Evolutionary conservation across 2,329 filamentous ascomycete genomes (phyloP).

Genomic region (Verticillium zaregamsianum): DNA sequence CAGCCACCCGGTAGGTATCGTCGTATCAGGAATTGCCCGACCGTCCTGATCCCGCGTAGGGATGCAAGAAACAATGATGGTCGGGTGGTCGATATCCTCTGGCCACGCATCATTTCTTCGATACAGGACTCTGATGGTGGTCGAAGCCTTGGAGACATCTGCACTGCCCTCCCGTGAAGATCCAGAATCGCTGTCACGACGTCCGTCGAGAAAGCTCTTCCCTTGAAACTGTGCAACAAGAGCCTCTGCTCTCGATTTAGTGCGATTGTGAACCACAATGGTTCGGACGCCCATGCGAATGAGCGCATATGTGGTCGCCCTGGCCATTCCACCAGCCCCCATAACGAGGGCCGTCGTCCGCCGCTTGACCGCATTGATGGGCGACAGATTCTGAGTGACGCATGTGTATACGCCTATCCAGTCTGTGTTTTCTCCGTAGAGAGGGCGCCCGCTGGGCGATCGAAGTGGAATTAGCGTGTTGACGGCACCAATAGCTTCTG

Average conservation of each 20-base stretch:
- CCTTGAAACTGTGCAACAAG: too few relatives aligned
- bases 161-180: too few relatives aligned
- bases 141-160: too few relatives aligned
- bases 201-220: conserved; percentile 26
- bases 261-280: conserved; percentile 72
- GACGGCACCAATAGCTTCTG: conserved; percentile 69
- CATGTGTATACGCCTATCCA: conserved; percentile 77
- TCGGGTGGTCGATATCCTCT: conserved; percentile 56
- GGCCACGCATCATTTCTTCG: conserved; percentile 67
- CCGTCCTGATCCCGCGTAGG: conserved; percentile 64
- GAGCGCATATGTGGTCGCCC: conserved; percentile 74
- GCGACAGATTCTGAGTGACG: conserved; percentile 67
- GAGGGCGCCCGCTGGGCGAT: too few relatives aligned
- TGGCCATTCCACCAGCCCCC: conserved; percentile 71
- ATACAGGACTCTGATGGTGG: conserved; percentile 54
- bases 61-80: conserved; percentile 73
- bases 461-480: conserved; percentile 67
- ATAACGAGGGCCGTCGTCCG: conserved; percentile 55
- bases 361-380: conserved; percentile 61
- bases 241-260: too few relatives aligned
- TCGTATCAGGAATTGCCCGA: conserved; percentile 63
- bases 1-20: conserved; percentile 66
- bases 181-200: conserved; percentile 44
- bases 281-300: conserved; percentile 72
- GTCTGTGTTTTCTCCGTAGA: conserved; percentile 78